These are phyloP conservation scores for Oryza brachyantha DNA, from an alignment of 176 grass and related monocot species.

Conservation along the genomic window DNA sequence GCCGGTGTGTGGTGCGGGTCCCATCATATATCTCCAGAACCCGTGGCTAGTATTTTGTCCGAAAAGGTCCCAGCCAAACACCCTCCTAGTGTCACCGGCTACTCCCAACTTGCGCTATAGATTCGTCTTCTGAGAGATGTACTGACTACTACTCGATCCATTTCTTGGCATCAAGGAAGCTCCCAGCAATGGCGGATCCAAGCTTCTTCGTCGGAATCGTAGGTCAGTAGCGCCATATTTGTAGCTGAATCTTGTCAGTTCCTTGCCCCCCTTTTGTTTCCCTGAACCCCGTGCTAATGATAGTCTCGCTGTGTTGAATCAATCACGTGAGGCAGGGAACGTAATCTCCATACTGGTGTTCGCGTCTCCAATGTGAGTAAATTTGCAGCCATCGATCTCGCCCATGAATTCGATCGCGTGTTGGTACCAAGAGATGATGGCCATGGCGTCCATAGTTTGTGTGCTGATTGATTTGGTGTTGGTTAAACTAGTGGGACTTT, in stretches of 20 bases:
- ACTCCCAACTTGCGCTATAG: neutral
- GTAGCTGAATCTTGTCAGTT: neutral
- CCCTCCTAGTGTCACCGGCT: neutral
- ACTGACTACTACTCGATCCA: neutral
- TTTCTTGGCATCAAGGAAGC: neutral
- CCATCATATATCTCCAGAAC: neutral
- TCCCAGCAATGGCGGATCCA: conserved; percentile 50
- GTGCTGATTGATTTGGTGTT: neutral
- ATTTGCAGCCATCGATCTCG: neutral
- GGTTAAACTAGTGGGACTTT: conserved; percentile 55
- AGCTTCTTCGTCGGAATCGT: conserved; percentile 70
- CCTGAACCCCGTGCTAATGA: no score
- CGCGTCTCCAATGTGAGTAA: conserved; percentile 71
- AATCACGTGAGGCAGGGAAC: conserved; percentile 56
- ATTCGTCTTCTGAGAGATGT: neutral
- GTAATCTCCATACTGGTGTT: conserved; percentile 83
- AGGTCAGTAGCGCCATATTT: conserved; percentile 51
- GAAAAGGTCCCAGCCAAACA: neutral
- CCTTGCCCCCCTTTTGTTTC: neutral
- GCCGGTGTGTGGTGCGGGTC: neutral
- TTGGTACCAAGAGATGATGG: neutral
- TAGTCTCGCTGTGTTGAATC: no score
- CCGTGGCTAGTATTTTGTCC: neutral
- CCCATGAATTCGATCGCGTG: neutral
- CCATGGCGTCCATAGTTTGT: neutral